A percentile compares a stretch with the other conserved stretches of the same genome.
These are phyloP conservation scores for Metarhizium anisopliae DNA, from an alignment of 2,329 filamentous ascomycete species.

Conservation along the genomic window DNA sequence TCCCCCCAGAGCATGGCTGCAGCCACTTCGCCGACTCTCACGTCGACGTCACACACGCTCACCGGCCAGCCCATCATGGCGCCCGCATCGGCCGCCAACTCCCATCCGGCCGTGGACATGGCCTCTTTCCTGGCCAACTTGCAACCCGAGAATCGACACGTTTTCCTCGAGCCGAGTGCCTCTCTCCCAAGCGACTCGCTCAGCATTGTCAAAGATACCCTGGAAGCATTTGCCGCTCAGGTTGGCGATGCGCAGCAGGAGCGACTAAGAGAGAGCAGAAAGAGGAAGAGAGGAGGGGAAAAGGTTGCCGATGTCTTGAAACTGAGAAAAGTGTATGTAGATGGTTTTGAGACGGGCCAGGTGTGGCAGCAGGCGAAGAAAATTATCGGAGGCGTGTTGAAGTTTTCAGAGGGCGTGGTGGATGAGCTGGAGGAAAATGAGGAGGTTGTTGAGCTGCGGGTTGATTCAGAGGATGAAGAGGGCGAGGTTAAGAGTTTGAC, in stretches of 20 bases:
- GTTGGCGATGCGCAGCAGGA: constrained; percentile 65
- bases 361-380: constrained; percentile 90
- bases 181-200: constrained; percentile 61
- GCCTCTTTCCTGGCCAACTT: constrained; percentile 49
- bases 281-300: constrained; percentile 60
- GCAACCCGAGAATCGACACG: constrained; percentile 52
- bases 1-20: constrained; percentile 22
- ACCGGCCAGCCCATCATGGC: constrained; percentile 39
- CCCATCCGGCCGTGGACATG: constrained; percentile 25
- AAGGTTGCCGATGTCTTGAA: constrained; percentile 53
- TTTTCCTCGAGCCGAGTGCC: constrained; percentile 66
- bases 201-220: constrained; percentile 66
- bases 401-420: constrained; percentile 37
- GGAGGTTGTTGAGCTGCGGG: constrained; percentile 26
- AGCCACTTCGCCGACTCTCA: constrained; percentile 48
- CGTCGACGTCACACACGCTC: constrained; percentile 56
- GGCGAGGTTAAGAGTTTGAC: constrained; percentile 16
- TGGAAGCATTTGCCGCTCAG: constrained; percentile 69
- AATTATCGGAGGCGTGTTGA: constrained; percentile 55
- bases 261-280: constrained; percentile 61
- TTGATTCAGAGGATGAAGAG: constrained; percentile 26
- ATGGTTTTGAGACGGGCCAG: constrained; percentile 81
- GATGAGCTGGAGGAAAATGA: constrained; percentile 42
- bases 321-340: constrained; percentile 71
- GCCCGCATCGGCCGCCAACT: constrained; percentile 25